These are phyloP conservation scores for Nannizziopsis arthrosporioides DNA, from an alignment of 2,329 filamentous ascomycete genomes.

Conservation along the genomic window DNA sequence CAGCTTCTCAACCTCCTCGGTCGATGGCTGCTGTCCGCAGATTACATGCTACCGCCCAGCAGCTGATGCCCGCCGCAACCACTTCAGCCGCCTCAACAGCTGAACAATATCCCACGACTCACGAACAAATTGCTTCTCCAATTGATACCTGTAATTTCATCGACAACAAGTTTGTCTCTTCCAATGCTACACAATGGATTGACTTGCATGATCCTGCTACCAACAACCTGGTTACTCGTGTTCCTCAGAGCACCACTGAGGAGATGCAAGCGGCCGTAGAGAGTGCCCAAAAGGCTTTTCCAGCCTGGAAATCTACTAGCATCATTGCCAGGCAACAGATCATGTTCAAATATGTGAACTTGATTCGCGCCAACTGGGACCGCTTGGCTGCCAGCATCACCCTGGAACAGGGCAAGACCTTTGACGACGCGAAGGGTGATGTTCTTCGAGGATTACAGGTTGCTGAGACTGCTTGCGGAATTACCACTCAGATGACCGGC, in stretches of 20 bases:
- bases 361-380: slow-evolving; percentile 56
- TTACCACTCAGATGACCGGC: slow-evolving; percentile 53
- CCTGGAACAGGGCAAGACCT: slow-evolving; percentile 57
- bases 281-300: slow-evolving; percentile 53
- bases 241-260: slow-evolving; percentile 53
- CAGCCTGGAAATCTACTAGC: slow-evolving; percentile 48
- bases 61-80: slow-evolving; percentile 32
- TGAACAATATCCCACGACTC: slow-evolving; percentile 40
- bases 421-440: slow-evolving; percentile 55
- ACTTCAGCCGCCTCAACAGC: slow-evolving; percentile 32
- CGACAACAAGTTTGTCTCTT: slow-evolving; percentile 50
- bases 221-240: slow-evolving; percentile 54
- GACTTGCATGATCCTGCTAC: slow-evolving; percentile 54
- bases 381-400: slow-evolving; percentile 54
- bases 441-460: slow-evolving; percentile 56
- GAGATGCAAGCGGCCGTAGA: slow-evolving; percentile 51
- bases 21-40: slow-evolving; percentile 13
- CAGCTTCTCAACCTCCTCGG: slow-evolving; percentile 9
- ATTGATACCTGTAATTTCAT: slow-evolving; percentile 49
- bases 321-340: slow-evolving; percentile 51
- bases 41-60: slow-evolving; percentile 41
- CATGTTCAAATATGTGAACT: slow-evolving; percentile 53
- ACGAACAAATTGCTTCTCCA: slow-evolving; percentile 42
- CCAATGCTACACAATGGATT: slow-evolving; percentile 50
- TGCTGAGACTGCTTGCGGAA: slow-evolving; percentile 55